These are phyloP conservation scores for Omphalotus olearius DNA, from an alignment of 1,284 basidiomycete genomes.

Conservation along the genomic window DNA sequence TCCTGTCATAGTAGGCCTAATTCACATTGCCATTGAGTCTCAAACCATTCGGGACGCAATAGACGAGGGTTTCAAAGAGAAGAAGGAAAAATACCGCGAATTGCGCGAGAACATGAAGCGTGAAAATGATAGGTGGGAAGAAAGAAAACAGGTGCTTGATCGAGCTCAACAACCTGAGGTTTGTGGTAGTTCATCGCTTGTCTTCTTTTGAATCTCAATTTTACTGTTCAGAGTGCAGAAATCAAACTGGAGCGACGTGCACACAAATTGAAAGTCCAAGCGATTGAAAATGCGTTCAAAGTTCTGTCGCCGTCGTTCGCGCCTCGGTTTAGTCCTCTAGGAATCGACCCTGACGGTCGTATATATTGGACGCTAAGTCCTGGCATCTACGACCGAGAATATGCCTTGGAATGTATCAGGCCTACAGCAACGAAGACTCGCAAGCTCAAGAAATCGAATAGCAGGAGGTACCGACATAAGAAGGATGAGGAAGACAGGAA, in stretches of 20 bases:
- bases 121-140: constrained; percentile 44
- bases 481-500: constrained; percentile 43
- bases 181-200: neutral
- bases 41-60: constrained; percentile 50
- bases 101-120: constrained; percentile 42
- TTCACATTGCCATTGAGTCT: constrained; percentile 45
- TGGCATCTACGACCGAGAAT: constrained; percentile 40
- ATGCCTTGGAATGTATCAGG: constrained; percentile 38
- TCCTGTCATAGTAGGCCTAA: constrained; percentile 56
- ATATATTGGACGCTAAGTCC: constrained; percentile 52
- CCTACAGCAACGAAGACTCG: constrained; percentile 19
- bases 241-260: constrained; percentile 28
- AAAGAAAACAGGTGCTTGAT: constrained; percentile 28
- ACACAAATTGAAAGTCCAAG: constrained; percentile 33
- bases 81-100: constrained; percentile 46
- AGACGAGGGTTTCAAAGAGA: constrained; percentile 48
- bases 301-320: constrained; percentile 32
- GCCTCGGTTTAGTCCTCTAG: constrained; percentile 43
- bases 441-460: constrained; percentile 21
- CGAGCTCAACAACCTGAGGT: constrained; percentile 11
- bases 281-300: constrained; percentile 36
- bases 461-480: constrained; percentile 26
- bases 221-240: constrained; percentile 13
- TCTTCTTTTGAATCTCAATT: constrained; percentile 5
- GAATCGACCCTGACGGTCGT: constrained; percentile 47